Conservation (phyloP, 1,284 basidiomycete genomes). For the Abortiporus biennis region DNA sequence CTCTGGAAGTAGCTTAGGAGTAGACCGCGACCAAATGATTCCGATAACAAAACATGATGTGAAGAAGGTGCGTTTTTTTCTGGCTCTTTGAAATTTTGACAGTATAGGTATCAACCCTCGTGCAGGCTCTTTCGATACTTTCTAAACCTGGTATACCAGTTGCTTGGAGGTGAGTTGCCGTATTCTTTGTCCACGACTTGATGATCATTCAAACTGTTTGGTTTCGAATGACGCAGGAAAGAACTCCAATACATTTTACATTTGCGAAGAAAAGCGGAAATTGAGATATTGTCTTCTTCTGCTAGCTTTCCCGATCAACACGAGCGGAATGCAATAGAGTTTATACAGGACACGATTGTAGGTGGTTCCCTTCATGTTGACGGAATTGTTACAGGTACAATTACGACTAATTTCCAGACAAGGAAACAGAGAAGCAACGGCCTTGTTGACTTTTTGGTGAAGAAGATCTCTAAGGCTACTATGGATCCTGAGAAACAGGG, state of each 20-base stretch:
- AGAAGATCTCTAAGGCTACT: no score
- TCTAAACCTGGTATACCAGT: conserved; percentile 42
- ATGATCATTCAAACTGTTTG: no score
- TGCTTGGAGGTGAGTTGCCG: conserved; percentile 61
- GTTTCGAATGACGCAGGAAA: conserved; percentile 43
- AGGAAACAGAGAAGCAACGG: no score
- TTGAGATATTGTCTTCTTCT: conserved; percentile 59
- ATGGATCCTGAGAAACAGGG: no score
- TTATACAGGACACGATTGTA: no score
- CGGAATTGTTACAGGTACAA: no score
- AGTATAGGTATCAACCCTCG: neutral
- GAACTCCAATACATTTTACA: conserved; percentile 79
- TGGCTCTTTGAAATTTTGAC: conserved; percentile 1
- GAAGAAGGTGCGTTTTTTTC: conserved; percentile 47
- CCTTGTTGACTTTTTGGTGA: no score
- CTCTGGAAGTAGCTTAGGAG: conserved; percentile 40
- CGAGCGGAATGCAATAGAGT: no score
- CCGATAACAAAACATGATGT: conserved; percentile 70
- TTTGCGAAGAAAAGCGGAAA: conserved; percentile 81
- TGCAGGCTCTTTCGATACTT: conserved; percentile 67
- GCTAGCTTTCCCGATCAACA: no score
- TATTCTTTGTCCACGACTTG: neutral
- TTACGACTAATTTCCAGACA: no score
- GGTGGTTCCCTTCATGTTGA: no score
- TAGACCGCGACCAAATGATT: conserved; percentile 57